Conservation (phyloP, 495 filamentous ascomycete species). For the Daldinia concentrica region DNA sequence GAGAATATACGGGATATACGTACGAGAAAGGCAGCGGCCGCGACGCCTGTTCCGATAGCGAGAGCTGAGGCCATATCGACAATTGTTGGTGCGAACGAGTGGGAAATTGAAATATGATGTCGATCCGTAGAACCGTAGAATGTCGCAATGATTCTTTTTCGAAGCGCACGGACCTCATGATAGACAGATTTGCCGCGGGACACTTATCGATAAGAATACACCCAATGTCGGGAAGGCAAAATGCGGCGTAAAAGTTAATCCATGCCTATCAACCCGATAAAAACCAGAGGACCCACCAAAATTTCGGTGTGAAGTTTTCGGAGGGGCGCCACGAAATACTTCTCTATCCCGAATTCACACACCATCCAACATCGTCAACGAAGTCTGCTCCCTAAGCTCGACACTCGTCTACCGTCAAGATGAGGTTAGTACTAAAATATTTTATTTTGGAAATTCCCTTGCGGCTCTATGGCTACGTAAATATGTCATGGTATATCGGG, state of each 20-base stretch:
- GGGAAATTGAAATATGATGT: constrained; percentile 19
- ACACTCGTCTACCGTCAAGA: constrained; percentile 41
- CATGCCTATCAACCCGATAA: constrained; percentile 41
- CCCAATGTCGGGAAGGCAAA: background rate
- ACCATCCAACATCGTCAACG: constrained; percentile 10
- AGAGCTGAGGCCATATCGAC: constrained; percentile 76
- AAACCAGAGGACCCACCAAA: constrained; percentile 20
- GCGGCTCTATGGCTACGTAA: background rate
- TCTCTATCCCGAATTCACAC: constrained; percentile 18
- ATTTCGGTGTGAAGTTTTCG: constrained; percentile 37
- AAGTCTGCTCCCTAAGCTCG: constrained; percentile 8
- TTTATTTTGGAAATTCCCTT: background rate
- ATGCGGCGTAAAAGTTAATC: constrained; percentile 35
- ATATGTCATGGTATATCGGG: background rate
- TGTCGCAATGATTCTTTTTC: constrained; percentile 24
- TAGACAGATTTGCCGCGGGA: background rate
- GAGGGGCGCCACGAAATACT: constrained; percentile 31
- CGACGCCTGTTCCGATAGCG: constrained; percentile 79
- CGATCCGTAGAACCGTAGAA: constrained; percentile 15
- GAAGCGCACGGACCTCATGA: constrained; percentile 25
- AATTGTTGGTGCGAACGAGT: background rate
- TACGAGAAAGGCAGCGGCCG: constrained; percentile 79
- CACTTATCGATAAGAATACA: constrained; percentile 17
- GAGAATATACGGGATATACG: constrained; percentile 35
- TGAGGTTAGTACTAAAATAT: constrained; percentile 47